Evolutionary conservation across 306 rosid species (phyloP), one percentile per base, ranked within the genome.

Genomic region (Coriaria nepalensis): DNA sequence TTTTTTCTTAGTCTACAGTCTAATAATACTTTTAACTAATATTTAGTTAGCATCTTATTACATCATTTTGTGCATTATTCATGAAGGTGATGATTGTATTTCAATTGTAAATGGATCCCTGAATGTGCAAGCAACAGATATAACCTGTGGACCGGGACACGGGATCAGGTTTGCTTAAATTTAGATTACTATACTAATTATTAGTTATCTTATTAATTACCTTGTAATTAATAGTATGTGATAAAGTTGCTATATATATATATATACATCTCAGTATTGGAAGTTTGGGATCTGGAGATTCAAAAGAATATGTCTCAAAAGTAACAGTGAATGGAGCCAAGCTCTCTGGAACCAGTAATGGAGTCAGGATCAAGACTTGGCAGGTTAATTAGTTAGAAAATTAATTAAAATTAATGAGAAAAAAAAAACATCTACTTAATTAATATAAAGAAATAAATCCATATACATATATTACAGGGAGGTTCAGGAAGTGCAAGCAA

Each of bases 101-200:
- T 86, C 94, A 33, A 86, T 86, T 44, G 96, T 70, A 10, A 61
- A 60, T 45, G 96, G 90, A 35, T 79, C 90, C 35, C 52, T 6
- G 34, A 66, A 77, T 2, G 71, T 86, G 15, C 50, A 33, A 64
- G 90, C 79, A 49, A 59, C 58, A 5, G 42, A 71, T 45, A 79
- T 86, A 35, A 74, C 78, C 12, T 86, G 96, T 20, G 96, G 96
- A 53, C 90, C 96, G 1, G 96, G 96, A 9, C 96, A 86, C 62
- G 96, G 96, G 34, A 82, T 86, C 57, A 83, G 94, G 94, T 82
- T 7, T 7, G 9, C 6, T 8, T 47, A 8, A 4, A 10, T 42
- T 42, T 6, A 38, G 4, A 38, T 9, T n/a, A 45, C 3, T 44
- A 9, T 43, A 37, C 40, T 5, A 37, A 37, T 43, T 2, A 4